Evolutionary conservation across 2,329 filamentous ascomycete species (phyloP).

Genomic region (Alternaria incomplexa): DNA sequence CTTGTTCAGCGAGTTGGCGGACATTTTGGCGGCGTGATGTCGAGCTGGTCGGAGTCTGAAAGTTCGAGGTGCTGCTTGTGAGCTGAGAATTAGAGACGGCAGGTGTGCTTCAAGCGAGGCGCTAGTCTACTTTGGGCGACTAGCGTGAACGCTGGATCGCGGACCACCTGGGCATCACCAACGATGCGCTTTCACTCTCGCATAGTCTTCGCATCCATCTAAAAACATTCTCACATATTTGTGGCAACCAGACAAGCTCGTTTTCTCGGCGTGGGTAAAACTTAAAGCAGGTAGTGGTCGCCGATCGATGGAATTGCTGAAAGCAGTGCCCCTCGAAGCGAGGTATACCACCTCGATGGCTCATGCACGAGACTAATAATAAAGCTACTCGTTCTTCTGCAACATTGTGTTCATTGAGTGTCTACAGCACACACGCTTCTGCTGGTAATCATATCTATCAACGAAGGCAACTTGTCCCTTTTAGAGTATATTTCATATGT

Average conservation of each 20-base stretch:
- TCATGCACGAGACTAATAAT: neutral
- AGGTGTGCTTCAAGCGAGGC: conserved; percentile 10
- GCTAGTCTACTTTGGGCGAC: neutral
- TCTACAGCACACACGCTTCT: fast-evolving
- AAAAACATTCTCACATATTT: neutral
- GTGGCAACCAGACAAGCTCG: neutral
- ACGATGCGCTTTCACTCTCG: neutral
- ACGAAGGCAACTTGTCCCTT: fast-evolving
- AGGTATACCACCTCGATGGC: neutral
- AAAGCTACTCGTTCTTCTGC: neutral
- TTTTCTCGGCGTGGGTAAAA: neutral
- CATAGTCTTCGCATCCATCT: neutral
- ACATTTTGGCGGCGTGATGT: conserved; percentile 61
- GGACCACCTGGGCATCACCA: neutral
- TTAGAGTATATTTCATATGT: neutral
- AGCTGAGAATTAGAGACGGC: neutral
- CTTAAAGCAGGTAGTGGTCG: neutral
- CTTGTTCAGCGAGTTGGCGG: conserved; percentile 80
- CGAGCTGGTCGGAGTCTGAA: conserved; percentile 35
- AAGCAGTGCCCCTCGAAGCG: neutral
- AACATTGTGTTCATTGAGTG: fast-evolving
- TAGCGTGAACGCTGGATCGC: neutral
- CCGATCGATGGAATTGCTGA: neutral
- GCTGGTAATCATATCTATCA: fast-evolving
- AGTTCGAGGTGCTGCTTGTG: conserved; percentile 14